Evolutionary conservation across 768 basidiomycete genomes (phyloP).

Genomic region (Boletus sensibilis): DNA sequence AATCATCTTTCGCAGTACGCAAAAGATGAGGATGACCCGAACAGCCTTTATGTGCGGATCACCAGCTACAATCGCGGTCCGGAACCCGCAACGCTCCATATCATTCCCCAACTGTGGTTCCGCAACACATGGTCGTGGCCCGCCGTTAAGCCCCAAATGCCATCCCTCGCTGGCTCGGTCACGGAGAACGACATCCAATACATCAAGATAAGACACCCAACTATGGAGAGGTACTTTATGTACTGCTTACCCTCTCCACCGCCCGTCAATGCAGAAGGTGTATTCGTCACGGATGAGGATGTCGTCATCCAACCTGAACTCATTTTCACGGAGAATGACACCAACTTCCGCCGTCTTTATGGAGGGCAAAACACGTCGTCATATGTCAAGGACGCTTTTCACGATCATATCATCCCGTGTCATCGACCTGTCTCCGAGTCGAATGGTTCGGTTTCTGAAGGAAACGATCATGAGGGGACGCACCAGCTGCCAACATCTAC

Average conservation of each 20-base stretch:
- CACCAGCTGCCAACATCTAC: not conserved
- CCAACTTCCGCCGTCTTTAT: conserved; percentile 91
- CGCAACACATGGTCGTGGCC: conserved; percentile 99
- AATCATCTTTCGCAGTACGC: conserved; percentile 66
- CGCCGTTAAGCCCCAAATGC: conserved; percentile 61
- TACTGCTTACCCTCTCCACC: conserved; percentile 93
- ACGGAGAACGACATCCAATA: conserved; percentile 52
- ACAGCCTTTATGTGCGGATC: conserved; percentile 89
- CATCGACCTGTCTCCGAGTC: conserved; percentile 64
- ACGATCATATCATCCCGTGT: conserved; percentile 89
- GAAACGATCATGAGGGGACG: not conserved
- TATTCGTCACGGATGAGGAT: conserved; percentile 61
- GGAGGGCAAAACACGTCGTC: conserved; percentile 79
- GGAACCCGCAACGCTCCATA: conserved; percentile 88
- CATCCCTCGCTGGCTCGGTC: conserved; percentile 53
- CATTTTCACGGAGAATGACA: conserved; percentile 96
- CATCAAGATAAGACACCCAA: conserved; percentile 71
- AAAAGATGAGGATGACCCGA: conserved; percentile 90
- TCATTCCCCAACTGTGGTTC: conserved; percentile 96
- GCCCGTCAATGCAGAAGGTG: conserved; percentile 73
- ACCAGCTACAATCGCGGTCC: conserved; percentile 97
- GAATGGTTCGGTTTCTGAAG: conserved; percentile 9
- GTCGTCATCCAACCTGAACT: conserved; percentile 70
- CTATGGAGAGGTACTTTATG: conserved; percentile 73
- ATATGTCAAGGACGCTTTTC: conserved; percentile 96